Evolutionary conservation across 2,329 filamentous ascomycete species (phyloP).

Genomic region (Nothophoma quercina): DNA sequence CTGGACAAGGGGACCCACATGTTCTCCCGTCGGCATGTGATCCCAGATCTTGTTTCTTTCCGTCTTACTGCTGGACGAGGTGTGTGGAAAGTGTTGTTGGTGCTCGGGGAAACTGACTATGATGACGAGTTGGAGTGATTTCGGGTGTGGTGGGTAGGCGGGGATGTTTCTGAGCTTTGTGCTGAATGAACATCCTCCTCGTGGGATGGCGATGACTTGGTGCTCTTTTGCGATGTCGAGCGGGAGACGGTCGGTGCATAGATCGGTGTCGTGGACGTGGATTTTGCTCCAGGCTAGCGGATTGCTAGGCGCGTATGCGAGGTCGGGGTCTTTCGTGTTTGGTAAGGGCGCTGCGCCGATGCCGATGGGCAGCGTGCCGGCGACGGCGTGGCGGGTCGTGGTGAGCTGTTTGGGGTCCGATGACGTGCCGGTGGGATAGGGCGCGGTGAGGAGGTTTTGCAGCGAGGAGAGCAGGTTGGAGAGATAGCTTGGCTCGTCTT

Average conservation of each 20-base stretch:
- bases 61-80: not conserved
- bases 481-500: constrained; percentile 41
- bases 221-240: constrained; percentile 61
- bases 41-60: not conserved
- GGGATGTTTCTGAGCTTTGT: constrained; percentile 88
- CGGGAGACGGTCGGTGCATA: constrained; percentile 68
- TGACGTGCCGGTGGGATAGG: constrained; percentile 25
- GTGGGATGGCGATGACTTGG: constrained; percentile 81
- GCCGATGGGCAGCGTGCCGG: constrained; percentile 64
- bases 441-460: constrained; percentile 43
- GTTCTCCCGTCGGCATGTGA: not conserved
- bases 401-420: constrained; percentile 13
- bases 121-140: constrained; percentile 79
- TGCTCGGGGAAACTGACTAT: constrained; percentile 65
- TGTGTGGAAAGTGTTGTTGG: not conserved
- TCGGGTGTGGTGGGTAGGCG: constrained; percentile 68
- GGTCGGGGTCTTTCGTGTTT: constrained; percentile 57
- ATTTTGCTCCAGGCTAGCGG: constrained; percentile 73
- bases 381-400: constrained; percentile 43
- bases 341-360: constrained; percentile 75
- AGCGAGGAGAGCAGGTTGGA: constrained; percentile 46
- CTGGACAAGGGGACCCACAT: constrained; percentile 55
- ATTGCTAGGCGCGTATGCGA: constrained; percentile 32
- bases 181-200: constrained; percentile 85
- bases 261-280: constrained; percentile 71